phyloP scores from a whole-genome alignment of 1,139 yeast genomes.

The Suhomyces yuchorum region DNA sequence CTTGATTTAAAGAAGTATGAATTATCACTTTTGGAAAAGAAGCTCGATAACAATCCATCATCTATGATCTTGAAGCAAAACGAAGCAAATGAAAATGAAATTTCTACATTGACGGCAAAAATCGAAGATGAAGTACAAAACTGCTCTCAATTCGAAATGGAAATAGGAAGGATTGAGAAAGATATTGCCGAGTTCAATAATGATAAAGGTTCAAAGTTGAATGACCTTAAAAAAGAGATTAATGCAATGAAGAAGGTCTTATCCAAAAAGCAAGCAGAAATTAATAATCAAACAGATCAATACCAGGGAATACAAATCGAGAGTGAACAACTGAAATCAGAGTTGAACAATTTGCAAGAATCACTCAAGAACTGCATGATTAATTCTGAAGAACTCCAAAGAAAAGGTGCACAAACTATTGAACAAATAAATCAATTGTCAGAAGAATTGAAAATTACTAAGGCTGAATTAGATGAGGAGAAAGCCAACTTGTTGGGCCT shows the following conservation, averaged over 20 bases:
- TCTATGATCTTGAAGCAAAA: slow-evolving; percentile 55
- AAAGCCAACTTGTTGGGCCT: slow-evolving; percentile 65
- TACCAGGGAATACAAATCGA: slow-evolving; percentile 73
- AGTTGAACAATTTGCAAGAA: slow-evolving; percentile 50
- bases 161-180: slow-evolving; percentile 60
- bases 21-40: slow-evolving; percentile 60
- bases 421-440: slow-evolving; percentile 27
- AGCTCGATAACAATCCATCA: slow-evolving; percentile 62
- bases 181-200: slow-evolving; percentile 82
- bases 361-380: slow-evolving; percentile 36
- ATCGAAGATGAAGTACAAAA: slow-evolving; percentile 38
- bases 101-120: slow-evolving; percentile 43
- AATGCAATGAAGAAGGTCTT: slow-evolving; percentile 39
- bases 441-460: slow-evolving; percentile 36
- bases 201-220: slow-evolving; percentile 80
- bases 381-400: slow-evolving; percentile 41
- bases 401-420: slow-evolving; percentile 32
- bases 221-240: slow-evolving; percentile 64
- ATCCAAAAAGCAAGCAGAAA: slow-evolving; percentile 39
- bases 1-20: slow-evolving; percentile 70
- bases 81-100: slow-evolving; percentile 51
- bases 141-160: slow-evolving; percentile 32
- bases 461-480: slow-evolving; percentile 59
- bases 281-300: slow-evolving; percentile 50
- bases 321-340: slow-evolving; percentile 66